Evolutionary conservation across 306 rosid genomes (phyloP).

Genomic region (Arachis stenosperma): DNA sequence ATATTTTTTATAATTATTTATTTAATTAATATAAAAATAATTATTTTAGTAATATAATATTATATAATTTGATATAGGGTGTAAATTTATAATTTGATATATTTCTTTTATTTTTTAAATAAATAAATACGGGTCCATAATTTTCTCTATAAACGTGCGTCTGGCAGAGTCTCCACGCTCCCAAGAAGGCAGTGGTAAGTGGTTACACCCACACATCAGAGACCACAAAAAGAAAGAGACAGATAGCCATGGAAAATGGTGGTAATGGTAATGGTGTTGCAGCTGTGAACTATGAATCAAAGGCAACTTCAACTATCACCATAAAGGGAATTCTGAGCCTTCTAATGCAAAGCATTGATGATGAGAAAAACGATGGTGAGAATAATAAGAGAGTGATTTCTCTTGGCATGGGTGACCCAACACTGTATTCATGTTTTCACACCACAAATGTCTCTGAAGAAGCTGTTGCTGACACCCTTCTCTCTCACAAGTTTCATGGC

Average conservation of each 20-base stretch:
- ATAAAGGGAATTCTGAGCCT: constrained; percentile 83
- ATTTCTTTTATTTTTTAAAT: no score
- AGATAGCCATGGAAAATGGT: constrained; percentile 50
- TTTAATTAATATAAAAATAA: no score
- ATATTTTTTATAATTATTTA: no score
- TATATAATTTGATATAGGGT: no score
- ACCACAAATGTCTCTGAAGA: constrained; percentile 56
- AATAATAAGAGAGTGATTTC: constrained; percentile 54
- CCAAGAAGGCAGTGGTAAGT: no score
- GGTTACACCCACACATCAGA: no score
- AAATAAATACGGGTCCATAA: no score
- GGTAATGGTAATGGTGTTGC: constrained; percentile 32
- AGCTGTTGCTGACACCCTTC: constrained; percentile 65
- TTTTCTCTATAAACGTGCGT: no score
- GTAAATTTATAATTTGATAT: no score
- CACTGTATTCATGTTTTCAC: constrained; percentile 66
- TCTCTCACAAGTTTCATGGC: constrained; percentile 72
- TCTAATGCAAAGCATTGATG: constrained; percentile 54
- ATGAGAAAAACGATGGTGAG: constrained; percentile 8
- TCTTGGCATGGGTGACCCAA: constrained; percentile 91
- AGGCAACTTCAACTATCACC: constrained; percentile 65
- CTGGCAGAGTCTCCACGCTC: no score
- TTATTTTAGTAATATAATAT: no score
- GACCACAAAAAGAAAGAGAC: neutral
- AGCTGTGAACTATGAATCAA: constrained; percentile 46